A percentile compares a stretch with the other conserved stretches of the same genome.
phyloP scores from a whole-genome alignment of 2,329 filamentous ascomycete species.

The Didymella sp. region DNA sequence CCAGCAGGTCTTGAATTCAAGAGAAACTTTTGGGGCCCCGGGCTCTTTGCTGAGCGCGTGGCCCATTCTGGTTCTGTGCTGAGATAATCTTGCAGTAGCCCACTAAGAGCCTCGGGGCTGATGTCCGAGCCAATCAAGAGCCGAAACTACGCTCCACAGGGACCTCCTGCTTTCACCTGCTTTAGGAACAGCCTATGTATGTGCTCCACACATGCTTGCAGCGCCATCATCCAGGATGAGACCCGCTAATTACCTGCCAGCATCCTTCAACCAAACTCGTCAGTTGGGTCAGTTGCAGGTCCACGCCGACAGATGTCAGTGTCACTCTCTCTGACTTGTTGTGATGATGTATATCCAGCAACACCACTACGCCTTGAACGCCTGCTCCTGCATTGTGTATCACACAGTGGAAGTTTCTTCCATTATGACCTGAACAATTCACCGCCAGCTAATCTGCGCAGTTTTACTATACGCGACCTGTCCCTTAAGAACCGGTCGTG shows the following conservation, averaged over 20 bases:
- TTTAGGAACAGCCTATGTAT: conserved; percentile 14
- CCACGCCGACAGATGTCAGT: not conserved
- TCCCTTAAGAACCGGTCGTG: not conserved
- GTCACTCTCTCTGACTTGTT: too few relatives aligned
- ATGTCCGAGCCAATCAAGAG: conserved; percentile 7
- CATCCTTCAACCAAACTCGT: not conserved
- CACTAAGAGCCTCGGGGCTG: not conserved
- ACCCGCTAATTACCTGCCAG: conserved; percentile 4
- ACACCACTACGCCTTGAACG: not conserved
- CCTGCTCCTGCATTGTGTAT: not conserved
- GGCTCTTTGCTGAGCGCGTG: not conserved
- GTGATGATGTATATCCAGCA: not conserved
- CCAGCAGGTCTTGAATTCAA: conserved; percentile 10
- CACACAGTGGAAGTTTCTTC: not conserved
- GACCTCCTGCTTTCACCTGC: conserved; percentile 3
- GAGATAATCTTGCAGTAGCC: conserved; percentile 7
- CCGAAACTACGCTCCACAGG: conserved; percentile 1
- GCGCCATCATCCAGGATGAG: not conserved
- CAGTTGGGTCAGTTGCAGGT: not conserved
- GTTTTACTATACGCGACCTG: not conserved
- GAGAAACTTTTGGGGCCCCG: not conserved
- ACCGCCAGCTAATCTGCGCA: not conserved
- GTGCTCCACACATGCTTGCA: conserved; percentile 8
- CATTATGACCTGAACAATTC: not conserved
- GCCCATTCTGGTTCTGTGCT: conserved; percentile 3